These are phyloP conservation scores for Flaveria robusta DNA, from an alignment of 129 eudicot genomes.

Conservation along the genomic window DNA sequence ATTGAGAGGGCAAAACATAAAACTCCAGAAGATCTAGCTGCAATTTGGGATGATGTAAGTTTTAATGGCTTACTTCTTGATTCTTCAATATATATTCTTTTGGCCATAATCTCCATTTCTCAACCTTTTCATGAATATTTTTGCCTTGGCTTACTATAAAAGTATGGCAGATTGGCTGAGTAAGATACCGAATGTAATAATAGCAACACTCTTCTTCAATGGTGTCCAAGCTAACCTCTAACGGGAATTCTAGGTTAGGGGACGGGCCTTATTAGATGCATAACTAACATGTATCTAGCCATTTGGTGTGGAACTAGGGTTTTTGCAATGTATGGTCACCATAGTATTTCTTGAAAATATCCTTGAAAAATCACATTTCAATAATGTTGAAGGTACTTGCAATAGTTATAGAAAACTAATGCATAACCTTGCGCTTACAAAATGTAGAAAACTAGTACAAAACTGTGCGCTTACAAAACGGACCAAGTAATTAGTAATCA, in stretches of 20 bases:
- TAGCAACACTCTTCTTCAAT: not conserved
- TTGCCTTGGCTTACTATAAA: not conserved
- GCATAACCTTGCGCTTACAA: no score
- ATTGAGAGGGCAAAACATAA: constrained; percentile 63
- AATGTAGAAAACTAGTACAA: not conserved
- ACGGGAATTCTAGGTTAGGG: not conserved
- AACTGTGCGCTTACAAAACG: constrained; percentile 12
- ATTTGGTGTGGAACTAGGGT: constrained; percentile 8
- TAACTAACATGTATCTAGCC: constrained; percentile 8
- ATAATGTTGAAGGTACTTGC: constrained; percentile 1
- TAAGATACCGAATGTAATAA: not conserved
- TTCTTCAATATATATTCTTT: not conserved
- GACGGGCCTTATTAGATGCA: not conserved
- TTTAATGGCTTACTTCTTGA: constrained; percentile 16
- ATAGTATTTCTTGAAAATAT: not conserved
- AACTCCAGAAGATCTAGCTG: constrained; percentile 68
- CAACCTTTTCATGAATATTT: not conserved
- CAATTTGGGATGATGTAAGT: constrained; percentile 87
- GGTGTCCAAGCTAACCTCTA: constrained; percentile 6
- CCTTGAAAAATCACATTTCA: not conserved
- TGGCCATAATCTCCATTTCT: not conserved
- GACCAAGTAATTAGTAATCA: not conserved
- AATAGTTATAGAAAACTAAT: not conserved
- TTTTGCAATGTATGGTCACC: constrained; percentile 9
- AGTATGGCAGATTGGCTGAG: constrained; percentile 22